A percentile compares a stretch with the other conserved stretches of the same genome.
phyloP scores from a whole-genome alignment of 371 early-diverging fungal species.

The Mortierella sp. region DNA sequence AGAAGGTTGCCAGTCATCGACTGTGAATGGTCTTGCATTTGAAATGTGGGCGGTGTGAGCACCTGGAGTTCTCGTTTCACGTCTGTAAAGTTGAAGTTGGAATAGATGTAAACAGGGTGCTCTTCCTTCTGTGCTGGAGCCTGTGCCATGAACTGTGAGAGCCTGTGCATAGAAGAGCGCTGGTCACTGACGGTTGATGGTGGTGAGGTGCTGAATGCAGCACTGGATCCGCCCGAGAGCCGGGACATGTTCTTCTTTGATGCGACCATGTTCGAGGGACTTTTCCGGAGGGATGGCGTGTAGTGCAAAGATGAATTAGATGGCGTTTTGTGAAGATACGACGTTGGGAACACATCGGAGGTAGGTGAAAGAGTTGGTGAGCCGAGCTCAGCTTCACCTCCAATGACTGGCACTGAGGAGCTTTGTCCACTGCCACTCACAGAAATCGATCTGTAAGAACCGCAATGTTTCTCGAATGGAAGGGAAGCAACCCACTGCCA shows the following conservation, averaged over 20 bases:
- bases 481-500: conserved; percentile 75
- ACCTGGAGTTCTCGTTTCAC: conserved; percentile 77
- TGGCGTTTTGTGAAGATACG: conserved; percentile 39
- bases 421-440: conserved; percentile 56
- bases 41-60: conserved; percentile 64
- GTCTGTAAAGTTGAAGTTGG: conserved; percentile 83
- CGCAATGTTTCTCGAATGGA: conserved; percentile 78
- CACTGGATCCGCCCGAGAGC: conserved; percentile 38
- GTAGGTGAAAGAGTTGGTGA: conserved; percentile 29
- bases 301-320: conserved; percentile 32
- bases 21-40: conserved; percentile 69
- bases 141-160: conserved; percentile 30
- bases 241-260: conserved; percentile 50
- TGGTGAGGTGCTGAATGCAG: conserved; percentile 31
- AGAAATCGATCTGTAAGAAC: conserved; percentile 82
- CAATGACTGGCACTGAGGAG: conserved; percentile 49
- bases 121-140: conserved; percentile 49
- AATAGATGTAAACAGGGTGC: conserved; percentile 73
- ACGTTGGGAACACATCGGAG: conserved; percentile 46
- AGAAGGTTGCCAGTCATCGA: conserved; percentile 68
- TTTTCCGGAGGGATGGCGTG: conserved; percentile 43
- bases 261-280: conserved; percentile 47
- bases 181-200: conserved; percentile 30
- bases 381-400: conserved; percentile 39
- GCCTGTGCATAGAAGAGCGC: conserved; percentile 49